A percentile compares a stretch with the other conserved stretches of the same genome.
These are phyloP conservation scores for Striga asiatica DNA, from an alignment of 257 asterid genomes.

Conservation along the genomic window DNA sequence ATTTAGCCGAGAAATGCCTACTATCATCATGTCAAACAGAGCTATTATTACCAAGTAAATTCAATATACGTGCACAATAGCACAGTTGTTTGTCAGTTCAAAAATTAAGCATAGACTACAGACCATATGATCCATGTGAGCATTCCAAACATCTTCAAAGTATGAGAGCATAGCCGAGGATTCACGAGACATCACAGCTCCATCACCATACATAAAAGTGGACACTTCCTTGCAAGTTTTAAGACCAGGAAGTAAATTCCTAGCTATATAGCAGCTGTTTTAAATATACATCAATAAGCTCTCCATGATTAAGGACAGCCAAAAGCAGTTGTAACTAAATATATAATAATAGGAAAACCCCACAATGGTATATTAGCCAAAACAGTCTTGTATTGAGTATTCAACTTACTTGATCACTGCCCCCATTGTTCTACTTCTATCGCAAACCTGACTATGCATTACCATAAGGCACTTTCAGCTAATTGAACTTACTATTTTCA, in stretches of 20 bases:
- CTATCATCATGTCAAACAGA: too few relatives aligned
- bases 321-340: not conserved
- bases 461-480: too few relatives aligned
- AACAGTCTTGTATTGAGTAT: too few relatives aligned
- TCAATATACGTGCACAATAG: not conserved
- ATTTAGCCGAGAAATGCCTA: too few relatives aligned
- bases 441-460: too few relatives aligned
- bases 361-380: too few relatives aligned
- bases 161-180: constrained; percentile 31
- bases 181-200: constrained; percentile 38
- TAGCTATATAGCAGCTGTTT: constrained; percentile 81
- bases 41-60: too few relatives aligned
- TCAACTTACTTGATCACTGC: too few relatives aligned
- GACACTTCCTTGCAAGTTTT: constrained; percentile 86
- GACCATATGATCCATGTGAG: constrained; percentile 50
- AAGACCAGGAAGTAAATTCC: constrained; percentile 83
- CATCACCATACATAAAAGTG: constrained; percentile 57
- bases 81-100: not conserved
- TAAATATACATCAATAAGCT: constrained; percentile 17
- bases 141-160: constrained; percentile 43
- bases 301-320: constrained; percentile 1
- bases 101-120: constrained; percentile 24
- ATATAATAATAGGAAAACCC: too few relatives aligned
- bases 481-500: too few relatives aligned
- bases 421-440: too few relatives aligned